Evolutionary conservation across 2,329 filamentous ascomycete species (phyloP), one percentile per base, ranked within the genome.

Genomic region (Apiospora sp.): DNA sequence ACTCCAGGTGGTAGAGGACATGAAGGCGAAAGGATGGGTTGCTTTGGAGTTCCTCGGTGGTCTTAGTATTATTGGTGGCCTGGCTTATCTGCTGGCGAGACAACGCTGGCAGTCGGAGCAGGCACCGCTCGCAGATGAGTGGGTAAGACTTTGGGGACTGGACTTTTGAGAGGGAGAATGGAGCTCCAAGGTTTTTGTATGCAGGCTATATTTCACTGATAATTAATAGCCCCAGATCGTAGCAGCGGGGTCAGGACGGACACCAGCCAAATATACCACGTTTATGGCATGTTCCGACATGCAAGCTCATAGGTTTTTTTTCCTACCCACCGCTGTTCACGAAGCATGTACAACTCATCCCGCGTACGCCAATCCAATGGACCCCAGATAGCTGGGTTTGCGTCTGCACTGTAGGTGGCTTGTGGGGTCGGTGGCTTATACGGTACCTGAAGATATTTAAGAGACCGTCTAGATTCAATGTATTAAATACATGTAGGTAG

Each of bases 1-100:
- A 48, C 86, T 97, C 70, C 87, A 91, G 74, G 88, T 95, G 75
- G 89, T 90, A 3, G 90, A 92, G 27, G 88, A 90, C 48, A 78
- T 97, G 51, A 91, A 88, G 76, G 87, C 87, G 64, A 88, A 87
- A 67, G 89, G 93, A 0, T 91, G 91, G 85, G 81, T 92, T 67
- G 88, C 93, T 0, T 84, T 97, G 49, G 93, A 95, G 80, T 85
- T 97, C 7, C 82, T 95, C 30, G 93, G 94, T 19, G 91, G 93
- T 70, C 86, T 95, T 71, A 92, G 94, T 0, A 84, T 96, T 41
- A 80, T 97, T 3, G 93, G 94, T 4, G 93, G 93, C 19, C 80
- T 96, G 48, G 89, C 91, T 30, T 85, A 93, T 68, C 93, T 90
- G 89, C 79, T 92, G 83, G 77, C 78, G 24, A 75, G 77, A 67